These are phyloP conservation scores for Talaromyces sp. DNA, from an alignment of 2,329 filamentous ascomycete genomes.

Conservation along the genomic window DNA sequence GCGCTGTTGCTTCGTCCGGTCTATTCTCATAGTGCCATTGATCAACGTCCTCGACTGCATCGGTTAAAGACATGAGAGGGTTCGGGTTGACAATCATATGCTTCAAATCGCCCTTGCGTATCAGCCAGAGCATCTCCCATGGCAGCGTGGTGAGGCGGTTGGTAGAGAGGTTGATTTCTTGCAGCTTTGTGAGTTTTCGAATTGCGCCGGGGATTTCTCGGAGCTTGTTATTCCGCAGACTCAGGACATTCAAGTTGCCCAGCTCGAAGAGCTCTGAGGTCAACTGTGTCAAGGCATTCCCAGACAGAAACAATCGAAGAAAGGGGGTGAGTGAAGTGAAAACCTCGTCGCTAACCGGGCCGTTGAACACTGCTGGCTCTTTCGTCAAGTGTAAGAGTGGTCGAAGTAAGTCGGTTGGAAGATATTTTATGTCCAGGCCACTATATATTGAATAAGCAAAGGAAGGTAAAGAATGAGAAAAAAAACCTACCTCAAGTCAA, in stretches of 20 bases:
- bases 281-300: slow-evolving; percentile 34
- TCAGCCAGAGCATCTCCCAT: slow-evolving; percentile 39
- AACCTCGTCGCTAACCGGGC: slow-evolving; percentile 30
- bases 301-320: slow-evolving; percentile 38
- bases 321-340: slow-evolving; percentile 36
- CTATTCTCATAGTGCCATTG: slow-evolving; percentile 24
- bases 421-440: slow-evolving; percentile 22
- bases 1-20: not conserved
- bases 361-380: slow-evolving; percentile 26
- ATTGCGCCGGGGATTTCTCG: slow-evolving; percentile 36
- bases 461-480: not conserved
- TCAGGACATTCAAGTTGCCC: slow-evolving; percentile 36
- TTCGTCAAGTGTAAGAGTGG: slow-evolving; percentile 37
- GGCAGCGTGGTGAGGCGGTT: slow-evolving; percentile 39
- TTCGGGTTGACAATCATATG: slow-evolving; percentile 36
- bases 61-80: slow-evolving; percentile 28
- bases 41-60: slow-evolving; percentile 19
- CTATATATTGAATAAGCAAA: slow-evolving; percentile 15
- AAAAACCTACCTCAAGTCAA: slow-evolving; percentile 40
- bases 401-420: slow-evolving; percentile 28
- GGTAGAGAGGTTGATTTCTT: slow-evolving; percentile 40
- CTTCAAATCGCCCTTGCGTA: slow-evolving; percentile 31
- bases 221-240: slow-evolving; percentile 42
- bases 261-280: slow-evolving; percentile 38
- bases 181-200: slow-evolving; percentile 33